A percentile compares a stretch with the other conserved stretches of the same genome.
These are phyloP conservation scores for Rhododendron simsii DNA, from an alignment of 148 eudicot genomes.

Conservation along the genomic window DNA sequence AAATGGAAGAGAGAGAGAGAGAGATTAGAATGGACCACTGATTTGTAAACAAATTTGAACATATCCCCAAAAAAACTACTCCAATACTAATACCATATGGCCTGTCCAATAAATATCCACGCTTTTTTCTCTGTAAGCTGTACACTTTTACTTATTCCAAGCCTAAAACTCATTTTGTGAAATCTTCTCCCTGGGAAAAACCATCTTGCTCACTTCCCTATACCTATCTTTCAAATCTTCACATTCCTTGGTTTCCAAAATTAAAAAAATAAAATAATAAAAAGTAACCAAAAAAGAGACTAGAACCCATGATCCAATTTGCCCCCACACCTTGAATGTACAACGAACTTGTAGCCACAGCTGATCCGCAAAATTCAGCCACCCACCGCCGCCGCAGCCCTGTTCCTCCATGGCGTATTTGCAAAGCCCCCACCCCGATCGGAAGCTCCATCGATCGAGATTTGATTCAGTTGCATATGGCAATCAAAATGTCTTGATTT, in stretches of 20 bases:
- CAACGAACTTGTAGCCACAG: conserved; percentile 19
- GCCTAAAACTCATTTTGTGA: conserved; percentile 11
- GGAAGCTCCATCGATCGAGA: neutral
- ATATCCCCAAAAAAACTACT: neutral
- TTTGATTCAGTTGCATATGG: neutral
- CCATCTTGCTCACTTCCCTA: conserved; percentile 16
- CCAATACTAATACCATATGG: conserved; percentile 6
- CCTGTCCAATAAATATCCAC: conserved; percentile 1
- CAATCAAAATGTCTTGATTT: conserved; percentile 5
- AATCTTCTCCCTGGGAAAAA: conserved; percentile 21
- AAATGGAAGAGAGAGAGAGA: neutral
- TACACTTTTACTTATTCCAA: conserved; percentile 34
- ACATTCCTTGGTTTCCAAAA: conserved; percentile 10
- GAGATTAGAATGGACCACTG: neutral
- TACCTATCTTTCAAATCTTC: conserved; percentile 29
- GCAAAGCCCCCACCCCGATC: neutral
- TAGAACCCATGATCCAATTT: conserved; percentile 16
- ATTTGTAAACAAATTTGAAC: neutral
- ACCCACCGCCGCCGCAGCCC: neutral
- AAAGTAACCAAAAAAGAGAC: neutral
- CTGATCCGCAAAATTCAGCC: conserved; percentile 28
- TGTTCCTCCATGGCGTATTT: neutral
- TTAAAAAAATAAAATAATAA: neutral
- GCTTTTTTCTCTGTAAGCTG: conserved; percentile 16
- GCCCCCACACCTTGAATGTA: conserved; percentile 17